Base-by-base conservation (phyloP, 345 rosid species). In the Xanthoceras sorbifolium region DNA sequence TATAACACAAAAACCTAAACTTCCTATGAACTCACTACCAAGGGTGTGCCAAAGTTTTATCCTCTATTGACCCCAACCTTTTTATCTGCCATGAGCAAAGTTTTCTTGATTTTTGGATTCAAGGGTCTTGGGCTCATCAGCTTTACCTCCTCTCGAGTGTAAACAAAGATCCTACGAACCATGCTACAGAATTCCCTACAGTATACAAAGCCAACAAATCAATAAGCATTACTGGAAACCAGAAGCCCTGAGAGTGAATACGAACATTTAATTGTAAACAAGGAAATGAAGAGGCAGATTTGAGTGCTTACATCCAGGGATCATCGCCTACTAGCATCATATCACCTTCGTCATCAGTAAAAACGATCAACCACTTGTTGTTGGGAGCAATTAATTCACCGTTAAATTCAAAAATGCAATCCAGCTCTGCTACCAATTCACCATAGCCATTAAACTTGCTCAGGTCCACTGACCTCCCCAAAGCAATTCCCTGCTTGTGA, bases 301-400 rank as follows among this genome's bases (percentile, higher is more conserved):
- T 59, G 52, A 4, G 22, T 28, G 63, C 91, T 80, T 88, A 88
- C 91, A 81, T 83, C 91, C 91, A 88, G 55, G 91, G 91, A 74
- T 88, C 91, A 67, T 88, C 91, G 82, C 91, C 91, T 64, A 84
- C 87, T 26, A 86, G 89, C 91, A 88, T 88, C 86, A 81, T 88
- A 75, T 88, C 91, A 26, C 85, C 86, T 65, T 88, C 91, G 28
- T 88, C 85, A 40, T 88, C 91, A 1, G 86, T 88, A 59, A 84
- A 88, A 23, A 88, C 89, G 71, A 88, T 79, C 77, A 82, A 54
- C 91, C 91, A 88, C 23, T 83, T 75, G 72, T 81, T 86, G 69
- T 63, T 81, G 3, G 84, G 77, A 68, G 78, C 76, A 61, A 78
- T 66, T 65, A 88, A 80, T 76, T 86, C 89, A 44, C 91, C 91